Percentiles rank a stretch among this genome's conserved stretches.
phyloP scores from a whole-genome alignment of 1,284 basidiomycete species.

The Puccinia horiana region DNA sequence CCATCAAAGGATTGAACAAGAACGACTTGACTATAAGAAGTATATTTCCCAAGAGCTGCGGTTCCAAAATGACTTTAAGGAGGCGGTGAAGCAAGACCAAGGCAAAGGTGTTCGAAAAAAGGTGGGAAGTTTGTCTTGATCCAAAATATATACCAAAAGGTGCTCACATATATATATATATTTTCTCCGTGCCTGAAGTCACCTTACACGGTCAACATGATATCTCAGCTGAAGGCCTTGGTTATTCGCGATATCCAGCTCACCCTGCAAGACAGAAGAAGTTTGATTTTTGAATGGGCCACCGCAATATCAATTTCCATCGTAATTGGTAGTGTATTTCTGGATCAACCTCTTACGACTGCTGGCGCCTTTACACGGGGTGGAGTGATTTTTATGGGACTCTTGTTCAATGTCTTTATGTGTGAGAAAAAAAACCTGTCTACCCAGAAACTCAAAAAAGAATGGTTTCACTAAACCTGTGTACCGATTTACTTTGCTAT shows the following conservation, averaged over 20 bases:
- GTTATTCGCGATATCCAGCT: slow-evolving; percentile 55
- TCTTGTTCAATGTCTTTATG: slow-evolving; percentile 55
- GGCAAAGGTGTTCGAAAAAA: slow-evolving; percentile 6
- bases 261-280: slow-evolving; percentile 53
- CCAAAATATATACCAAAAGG: not conserved
- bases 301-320: slow-evolving; percentile 66
- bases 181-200: slow-evolving; percentile 63
- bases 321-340: slow-evolving; percentile 67
- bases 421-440: not conserved
- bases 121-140: slow-evolving; percentile 2
- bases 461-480: not conserved
- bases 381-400: slow-evolving; percentile 70
- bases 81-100: slow-evolving; percentile 38
- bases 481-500: slow-evolving; percentile 60
- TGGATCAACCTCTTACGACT: slow-evolving; percentile 70
- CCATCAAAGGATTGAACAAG: slow-evolving; percentile 63
- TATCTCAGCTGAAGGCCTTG: slow-evolving; percentile 66
- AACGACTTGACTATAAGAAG: slow-evolving; percentile 68
- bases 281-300: slow-evolving; percentile 51
- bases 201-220: slow-evolving; percentile 80
- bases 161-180: slow-evolving; percentile 38
- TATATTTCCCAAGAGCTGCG: slow-evolving; percentile 67
- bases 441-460: not conserved
- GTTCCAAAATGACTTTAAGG: slow-evolving; percentile 33
- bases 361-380: slow-evolving; percentile 83